Base-by-base conservation (phyloP, 345 rosid genomes). In the Carallia pectinifolia region DNA sequence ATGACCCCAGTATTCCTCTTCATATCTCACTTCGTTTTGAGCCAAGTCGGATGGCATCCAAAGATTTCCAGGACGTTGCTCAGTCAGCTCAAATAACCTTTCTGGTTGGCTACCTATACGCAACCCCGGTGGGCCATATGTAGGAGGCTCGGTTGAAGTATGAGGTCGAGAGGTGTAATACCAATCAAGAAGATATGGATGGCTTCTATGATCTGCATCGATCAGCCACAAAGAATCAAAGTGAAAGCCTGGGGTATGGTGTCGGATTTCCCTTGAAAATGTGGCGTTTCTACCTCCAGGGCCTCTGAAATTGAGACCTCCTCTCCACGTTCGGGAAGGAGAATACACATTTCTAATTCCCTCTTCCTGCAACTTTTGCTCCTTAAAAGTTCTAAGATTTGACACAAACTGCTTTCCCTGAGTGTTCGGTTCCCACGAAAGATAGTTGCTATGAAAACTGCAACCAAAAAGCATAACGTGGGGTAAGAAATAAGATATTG, bases 151-250 rank as follows among this genome's bases (percentile, higher is more conserved):
- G 36, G 74, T 48, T 64, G 74, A 63, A 68, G 82, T 19, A 65
- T 80, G 85, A 65, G 82, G 71, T 37, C 69, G 88, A 53, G 88
- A 80, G 29, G 83, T 83, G 65, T 92, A 96, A 74, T 87, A 96
- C 95, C 96, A 89, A 81, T 92, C 97, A 27, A 96, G 97, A 62
- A 92, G 89, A 77, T 90, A 89, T 1, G 91, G 96, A 62, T 90
- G 91, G 71, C 80, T 89, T 82, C 74, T 86, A 68, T 84, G 95
- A 65, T 90, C 89, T 60, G 82, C 79, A 65, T 87, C 96, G 65
- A 87, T 64, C 61, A 84, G 84, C 95, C 91, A 88, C 73, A 86
- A 82, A 33, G 91, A 86, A 66, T 82, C 94, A 62, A 65, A 67
- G 55, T 80, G 85, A 73, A 76, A 71, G 50, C 88, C 80, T 6